Evolutionary conservation across 257 asterid genomes (phyloP).

Genomic region (Oldenlandia corymbosa): DNA sequence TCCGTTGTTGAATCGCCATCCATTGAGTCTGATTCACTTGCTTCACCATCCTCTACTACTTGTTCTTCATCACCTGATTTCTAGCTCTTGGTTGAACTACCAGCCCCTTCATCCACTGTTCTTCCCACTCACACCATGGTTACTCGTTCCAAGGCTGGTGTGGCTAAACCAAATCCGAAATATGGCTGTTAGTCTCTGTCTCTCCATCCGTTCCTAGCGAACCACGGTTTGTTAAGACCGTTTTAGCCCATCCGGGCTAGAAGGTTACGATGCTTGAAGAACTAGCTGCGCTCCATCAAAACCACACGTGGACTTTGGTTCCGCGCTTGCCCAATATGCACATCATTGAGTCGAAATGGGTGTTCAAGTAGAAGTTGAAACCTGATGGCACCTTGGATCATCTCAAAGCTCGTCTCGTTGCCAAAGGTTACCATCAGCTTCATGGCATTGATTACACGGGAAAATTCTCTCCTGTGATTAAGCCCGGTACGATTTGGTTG

Average conservation of each 20-base stretch:
- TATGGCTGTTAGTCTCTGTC: too few species aligned
- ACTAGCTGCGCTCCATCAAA: not conserved
- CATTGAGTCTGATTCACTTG: too few species aligned
- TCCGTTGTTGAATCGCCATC: too few species aligned
- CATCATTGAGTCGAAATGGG: too few species aligned
- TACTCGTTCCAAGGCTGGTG: too few species aligned
- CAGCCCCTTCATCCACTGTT: too few species aligned
- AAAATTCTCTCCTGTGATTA: not conserved
- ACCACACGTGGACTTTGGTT: not conserved
- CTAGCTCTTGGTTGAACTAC: too few species aligned
- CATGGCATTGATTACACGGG: slow-evolving; percentile 9
- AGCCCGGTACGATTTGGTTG: not conserved
- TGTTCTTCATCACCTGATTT: too few species aligned
- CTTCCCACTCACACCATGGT: too few species aligned
- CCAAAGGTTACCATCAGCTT: slow-evolving; percentile 5
- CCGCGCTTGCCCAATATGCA: not conserved
- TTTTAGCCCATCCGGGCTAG: not conserved
- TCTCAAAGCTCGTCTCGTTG: not conserved
- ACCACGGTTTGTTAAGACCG: not conserved
- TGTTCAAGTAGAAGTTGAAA: too few species aligned
- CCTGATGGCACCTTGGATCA: not conserved
- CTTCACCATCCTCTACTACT: too few species aligned
- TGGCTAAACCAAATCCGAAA: too few species aligned
- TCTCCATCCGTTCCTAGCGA: not conserved
- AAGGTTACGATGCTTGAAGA: not conserved